phyloP scores from a whole-genome alignment of 169 alveolate genomes.

The Besnoitia besnoiti region DNA sequence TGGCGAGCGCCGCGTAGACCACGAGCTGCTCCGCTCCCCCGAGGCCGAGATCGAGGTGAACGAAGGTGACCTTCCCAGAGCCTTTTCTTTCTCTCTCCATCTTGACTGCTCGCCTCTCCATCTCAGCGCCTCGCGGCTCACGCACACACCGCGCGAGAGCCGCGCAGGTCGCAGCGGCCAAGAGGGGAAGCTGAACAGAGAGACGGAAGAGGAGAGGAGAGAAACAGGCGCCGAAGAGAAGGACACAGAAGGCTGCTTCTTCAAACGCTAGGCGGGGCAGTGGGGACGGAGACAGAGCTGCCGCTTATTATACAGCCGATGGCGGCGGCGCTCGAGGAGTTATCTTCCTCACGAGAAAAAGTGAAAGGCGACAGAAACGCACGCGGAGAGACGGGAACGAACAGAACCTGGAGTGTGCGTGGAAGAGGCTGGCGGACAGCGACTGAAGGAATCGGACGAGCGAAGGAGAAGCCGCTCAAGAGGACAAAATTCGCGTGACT shows the following conservation, averaged over 20 bases:
- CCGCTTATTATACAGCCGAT: too few species aligned
- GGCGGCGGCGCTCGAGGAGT: too few species aligned
- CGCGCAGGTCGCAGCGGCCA: too few species aligned
- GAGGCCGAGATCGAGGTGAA: conserved; percentile 94
- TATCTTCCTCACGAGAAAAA: too few species aligned
- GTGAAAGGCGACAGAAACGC: not conserved
- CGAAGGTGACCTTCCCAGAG: conserved; percentile 72
- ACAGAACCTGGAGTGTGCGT: not conserved
- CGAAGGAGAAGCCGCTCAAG: not conserved
- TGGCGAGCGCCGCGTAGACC: conserved; percentile 88
- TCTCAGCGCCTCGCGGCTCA: too few species aligned
- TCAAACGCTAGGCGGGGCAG: too few species aligned
- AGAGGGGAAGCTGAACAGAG: not conserved
- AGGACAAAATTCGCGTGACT: not conserved
- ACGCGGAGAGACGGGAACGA: not conserved
- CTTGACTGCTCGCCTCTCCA: not conserved
- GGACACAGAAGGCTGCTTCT: not conserved
- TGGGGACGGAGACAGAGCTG: too few species aligned
- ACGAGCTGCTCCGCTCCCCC: conserved; percentile 95
- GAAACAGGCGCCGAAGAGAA: not conserved
- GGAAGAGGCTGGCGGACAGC: not conserved
- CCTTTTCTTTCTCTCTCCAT: not conserved
- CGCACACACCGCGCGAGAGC: too few species aligned
- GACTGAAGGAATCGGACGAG: not conserved
- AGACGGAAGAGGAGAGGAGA: not conserved